Evolutionary conservation across 73 alveolate genomes (phyloP), one percentile per base, ranked within the genome.

Genomic region (Blepharisma stoltei): DNA sequence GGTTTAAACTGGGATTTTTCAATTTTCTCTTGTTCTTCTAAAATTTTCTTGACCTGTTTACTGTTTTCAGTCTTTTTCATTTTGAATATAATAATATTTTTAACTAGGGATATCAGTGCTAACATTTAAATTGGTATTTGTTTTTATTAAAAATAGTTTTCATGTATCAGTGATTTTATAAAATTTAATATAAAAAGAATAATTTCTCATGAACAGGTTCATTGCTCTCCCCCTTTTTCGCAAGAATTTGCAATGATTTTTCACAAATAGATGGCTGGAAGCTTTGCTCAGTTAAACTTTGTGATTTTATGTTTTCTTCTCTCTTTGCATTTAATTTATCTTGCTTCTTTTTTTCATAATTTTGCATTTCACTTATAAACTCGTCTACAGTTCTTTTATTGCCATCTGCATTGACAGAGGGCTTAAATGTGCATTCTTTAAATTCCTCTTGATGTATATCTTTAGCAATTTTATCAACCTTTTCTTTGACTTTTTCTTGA

Each of bases 381-480:
- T 69, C 75, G 43, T 69, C 65, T 9, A 14, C n/a, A n/a, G 55
- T 69, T 43, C 79, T 69, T 25, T 21, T 69, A 9, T 69, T 23
- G 1, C 20, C 14, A 14, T 43, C 41, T 44, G 23, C 32, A 11
- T 11, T 38, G 14, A 69, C 14, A 44, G 11, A n/a, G 5, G 79
- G 79, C 60, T 69, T 23, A 69, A 69, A 69, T n/a, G 79, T 69
- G 60, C 79, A 69, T 23, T 37, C 60, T 69, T 69, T 44, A 7
- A 37, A 14, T 25, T 69, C 55, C 38, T 69, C 45, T 69, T 69
- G 54, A 8, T 44, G 25, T n/a, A 69, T 9, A 11, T 38, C 79
- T 43, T 69, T 44, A 2, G 67, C 60, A 7, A 44, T 38, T 38
- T 18, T n/a, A 7, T 69, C 14, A 7, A 44, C 27, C 45, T 69